phyloP scores from a whole-genome alignment of 2,329 filamentous ascomycete species.

The Plenodomus tracheiphilus region DNA sequence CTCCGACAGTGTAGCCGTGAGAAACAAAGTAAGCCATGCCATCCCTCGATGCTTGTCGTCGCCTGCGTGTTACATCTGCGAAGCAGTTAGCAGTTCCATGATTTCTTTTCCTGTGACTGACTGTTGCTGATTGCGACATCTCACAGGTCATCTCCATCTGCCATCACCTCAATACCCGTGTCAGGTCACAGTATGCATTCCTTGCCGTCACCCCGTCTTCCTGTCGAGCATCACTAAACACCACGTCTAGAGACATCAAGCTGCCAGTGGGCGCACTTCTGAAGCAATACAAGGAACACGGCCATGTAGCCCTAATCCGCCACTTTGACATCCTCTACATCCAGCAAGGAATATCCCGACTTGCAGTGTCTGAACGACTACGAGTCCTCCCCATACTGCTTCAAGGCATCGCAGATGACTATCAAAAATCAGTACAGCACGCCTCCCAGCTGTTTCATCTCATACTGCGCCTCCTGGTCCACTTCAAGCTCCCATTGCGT shows the following conservation, averaged over 20 bases:
- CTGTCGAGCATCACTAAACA: conserved; percentile 14
- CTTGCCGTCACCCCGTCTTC: neutral
- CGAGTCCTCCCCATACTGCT: conserved; percentile 73
- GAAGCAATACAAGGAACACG: conserved; percentile 83
- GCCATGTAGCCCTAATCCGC: conserved; percentile 70
- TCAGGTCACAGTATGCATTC: conserved; percentile 55
- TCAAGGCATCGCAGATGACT: conserved; percentile 65
- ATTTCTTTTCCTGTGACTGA: no score
- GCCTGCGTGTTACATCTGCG: no score
- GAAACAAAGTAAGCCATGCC: conserved; percentile 65
- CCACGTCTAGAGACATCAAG: conserved; percentile 58
- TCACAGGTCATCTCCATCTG: conserved; percentile 66
- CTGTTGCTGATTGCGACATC: conserved; percentile 38
- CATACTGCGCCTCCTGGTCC: conserved; percentile 73
- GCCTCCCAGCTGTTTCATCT: conserved; percentile 77
- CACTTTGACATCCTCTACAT: conserved; percentile 90
- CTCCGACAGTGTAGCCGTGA: conserved; percentile 77
- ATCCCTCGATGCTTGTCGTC: neutral
- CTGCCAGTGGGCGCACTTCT: conserved; percentile 83
- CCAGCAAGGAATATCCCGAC: conserved; percentile 74
- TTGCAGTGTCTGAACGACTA: conserved; percentile 65
- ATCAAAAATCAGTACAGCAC: conserved; percentile 58
- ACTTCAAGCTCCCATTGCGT: conserved; percentile 71
- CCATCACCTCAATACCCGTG: conserved; percentile 70
- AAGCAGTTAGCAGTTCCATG: no score